Evolutionary conservation across 441 rosid species (phyloP).

Genomic region (Oxalis stricta): DNA sequence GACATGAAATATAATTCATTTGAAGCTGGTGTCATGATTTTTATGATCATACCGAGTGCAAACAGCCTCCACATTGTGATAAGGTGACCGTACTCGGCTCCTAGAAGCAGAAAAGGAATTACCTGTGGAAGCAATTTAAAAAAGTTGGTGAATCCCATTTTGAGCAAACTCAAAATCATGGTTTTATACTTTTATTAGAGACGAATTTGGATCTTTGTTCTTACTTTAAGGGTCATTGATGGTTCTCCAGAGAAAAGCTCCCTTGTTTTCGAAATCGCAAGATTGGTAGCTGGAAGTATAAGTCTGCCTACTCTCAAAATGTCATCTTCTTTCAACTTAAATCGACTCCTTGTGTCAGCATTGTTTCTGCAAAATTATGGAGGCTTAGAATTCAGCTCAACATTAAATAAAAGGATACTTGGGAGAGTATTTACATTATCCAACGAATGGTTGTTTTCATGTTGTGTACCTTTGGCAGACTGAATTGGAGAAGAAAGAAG

Average conservation of each 20-base stretch:
- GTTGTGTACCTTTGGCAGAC: conserved; percentile 43
- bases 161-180: not conserved
- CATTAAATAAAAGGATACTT: not conserved
- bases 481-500: conserved; percentile 73
- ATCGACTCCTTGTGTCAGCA: conserved; percentile 20
- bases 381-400: not conserved
- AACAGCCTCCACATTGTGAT: conserved; percentile 65
- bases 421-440: not conserved
- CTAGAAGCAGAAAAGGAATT: conserved; percentile 63
- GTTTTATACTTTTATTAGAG: not conserved
- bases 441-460: no score
- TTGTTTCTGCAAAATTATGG: conserved; percentile 25
- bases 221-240: conserved; percentile 78
- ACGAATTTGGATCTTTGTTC: not conserved
- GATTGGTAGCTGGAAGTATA: conserved; percentile 64
- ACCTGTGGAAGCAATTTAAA: conserved; percentile 32
- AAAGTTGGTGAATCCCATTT: not conserved
- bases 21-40: not conserved
- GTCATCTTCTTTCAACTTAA: conserved; percentile 58
- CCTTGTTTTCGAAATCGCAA: conserved; percentile 48
- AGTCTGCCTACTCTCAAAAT: conserved; percentile 43
- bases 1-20: not conserved
- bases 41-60: conserved; percentile 37
- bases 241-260: conserved; percentile 94
- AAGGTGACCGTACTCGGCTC: conserved; percentile 81